Conservation (phyloP, 2,329 filamentous ascomycete species). For the Coniochaeta pulveracea region DNA sequence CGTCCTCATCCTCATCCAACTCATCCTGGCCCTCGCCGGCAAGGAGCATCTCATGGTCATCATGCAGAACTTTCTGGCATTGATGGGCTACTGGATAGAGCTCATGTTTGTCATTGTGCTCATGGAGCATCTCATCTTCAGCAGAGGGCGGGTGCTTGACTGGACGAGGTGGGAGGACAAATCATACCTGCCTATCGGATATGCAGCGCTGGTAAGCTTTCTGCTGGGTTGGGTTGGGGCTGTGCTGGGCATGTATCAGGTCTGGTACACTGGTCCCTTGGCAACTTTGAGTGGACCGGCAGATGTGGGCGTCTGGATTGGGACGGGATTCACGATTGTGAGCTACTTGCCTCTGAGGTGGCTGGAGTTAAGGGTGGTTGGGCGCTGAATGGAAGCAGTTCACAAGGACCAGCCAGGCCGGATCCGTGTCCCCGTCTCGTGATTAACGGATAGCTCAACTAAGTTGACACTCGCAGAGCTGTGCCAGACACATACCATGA, state of each 20-base stretch:
- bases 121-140: conserved; percentile 53
- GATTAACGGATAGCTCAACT: too few relatives aligned
- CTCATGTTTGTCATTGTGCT: conserved; percentile 53
- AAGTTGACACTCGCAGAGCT: too few relatives aligned
- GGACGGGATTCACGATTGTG: conserved; percentile 12
- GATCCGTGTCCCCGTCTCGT: too few relatives aligned
- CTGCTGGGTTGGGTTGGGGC: conserved; percentile 54
- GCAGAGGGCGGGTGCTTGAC: conserved; percentile 22
- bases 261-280: conserved; percentile 54
- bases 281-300: conserved; percentile 11
- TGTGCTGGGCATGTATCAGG: conserved; percentile 57
- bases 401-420: too few relatives aligned
- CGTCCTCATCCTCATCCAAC: conserved; percentile 48
- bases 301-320: conserved; percentile 16
- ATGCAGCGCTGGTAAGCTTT: conserved; percentile 50
- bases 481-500: too few relatives aligned
- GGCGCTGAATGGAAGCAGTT: too few relatives aligned
- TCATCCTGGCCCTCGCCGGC: conserved; percentile 52
- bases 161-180: conserved; percentile 51
- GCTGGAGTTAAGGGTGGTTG: conserved; percentile 13
- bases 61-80: conserved; percentile 57
- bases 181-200: conserved; percentile 46
- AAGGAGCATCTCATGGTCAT: conserved; percentile 48
- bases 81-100: conserved; percentile 62
- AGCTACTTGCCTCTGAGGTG: conserved; percentile 13